Base-by-base conservation (phyloP, 371 early-diverging fungal genomes). In the Apophysomyces elegans region DNA sequence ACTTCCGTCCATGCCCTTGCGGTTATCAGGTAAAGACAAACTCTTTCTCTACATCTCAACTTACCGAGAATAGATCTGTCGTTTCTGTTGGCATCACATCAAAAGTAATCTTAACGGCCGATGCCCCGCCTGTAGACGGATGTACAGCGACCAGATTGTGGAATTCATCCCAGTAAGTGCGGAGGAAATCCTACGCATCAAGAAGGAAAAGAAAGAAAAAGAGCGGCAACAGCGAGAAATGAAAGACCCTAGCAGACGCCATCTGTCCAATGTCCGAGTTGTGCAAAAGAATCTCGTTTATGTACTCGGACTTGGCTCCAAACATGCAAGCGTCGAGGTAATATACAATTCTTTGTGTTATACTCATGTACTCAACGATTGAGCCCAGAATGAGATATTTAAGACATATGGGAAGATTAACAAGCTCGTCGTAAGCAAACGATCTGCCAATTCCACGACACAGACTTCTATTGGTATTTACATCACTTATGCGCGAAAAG, bases 391-490 rank as follows among this genome's bases (percentile, higher is more conserved):
- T 58, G 96, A 97, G 50, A 93, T 95, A 70, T 97, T 98, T 84
- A 97, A 96, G 32, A 96, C 96, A 78, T 97, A 91, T 79, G 99
- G 99, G 57, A 94, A 93, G 58, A 95, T 98, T 59, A 83, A 87
- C 38, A 93, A 95, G 73, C 89, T 97, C 11, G 95, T 96, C 32
- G 81, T 95, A 36, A 93, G 91, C 70, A 84, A 81, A 46, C 85
- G 88, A 8, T 37, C 70, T 21, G 41, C 70, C n/a, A 62, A 81
- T 18, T 72, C 83, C 2, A 61, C 68, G 7, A 62, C 59, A 35
- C 47, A 60, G 36, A 71, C 81, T 2, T 71, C 80, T 16, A 80
- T 88, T 13, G 90, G 88, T 39, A 95, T 97, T 16, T 98, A 97
- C 71, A 89, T 99, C 59, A 96, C 96, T 4, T 99, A 89, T 80